Evolutionary conservation across 2,329 filamentous ascomycete genomes (phyloP).

Genomic region (Fusarium subtropicale): DNA sequence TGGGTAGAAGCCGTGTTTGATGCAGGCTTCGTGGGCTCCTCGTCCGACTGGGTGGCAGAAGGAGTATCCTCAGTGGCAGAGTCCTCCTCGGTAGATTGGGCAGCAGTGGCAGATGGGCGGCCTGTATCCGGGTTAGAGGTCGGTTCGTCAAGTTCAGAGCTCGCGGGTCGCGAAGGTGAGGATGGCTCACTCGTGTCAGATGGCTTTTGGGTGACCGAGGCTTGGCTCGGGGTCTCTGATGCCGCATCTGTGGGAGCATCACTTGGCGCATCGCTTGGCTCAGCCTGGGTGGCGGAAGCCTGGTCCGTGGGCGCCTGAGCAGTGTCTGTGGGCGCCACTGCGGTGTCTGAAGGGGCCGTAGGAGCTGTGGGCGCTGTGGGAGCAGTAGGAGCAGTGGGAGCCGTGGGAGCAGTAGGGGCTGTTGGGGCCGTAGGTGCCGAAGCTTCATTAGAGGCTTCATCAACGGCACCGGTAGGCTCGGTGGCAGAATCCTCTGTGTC

Average conservation of each 20-base stretch:
- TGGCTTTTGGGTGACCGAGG: conserved; percentile 27
- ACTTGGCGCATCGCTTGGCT: conserved; percentile 26
- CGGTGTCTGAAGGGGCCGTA: conserved; percentile 23
- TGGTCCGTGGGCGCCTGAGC: conserved; percentile 31
- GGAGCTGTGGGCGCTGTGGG: neutral
- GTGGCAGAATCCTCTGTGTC: conserved; percentile 17
- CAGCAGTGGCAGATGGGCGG: conserved; percentile 31
- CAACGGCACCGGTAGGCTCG: conserved; percentile 10
- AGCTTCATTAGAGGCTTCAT: conserved; percentile 7
- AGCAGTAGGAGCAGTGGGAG: conserved; percentile 13
- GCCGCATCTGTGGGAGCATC: conserved; percentile 16
- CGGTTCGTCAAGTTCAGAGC: conserved; percentile 37
- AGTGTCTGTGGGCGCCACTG: conserved; percentile 16
- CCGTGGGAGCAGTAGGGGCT: conserved; percentile 4
- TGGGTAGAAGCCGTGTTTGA: conserved; percentile 28
- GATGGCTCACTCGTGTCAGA: conserved; percentile 42
- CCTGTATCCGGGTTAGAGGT: conserved; percentile 44
- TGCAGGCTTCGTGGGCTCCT: conserved; percentile 29
- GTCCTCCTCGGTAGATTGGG: conserved; percentile 20
- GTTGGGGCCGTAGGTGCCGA: conserved; percentile 19
- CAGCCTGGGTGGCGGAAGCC: conserved; percentile 21
- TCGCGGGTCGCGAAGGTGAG: conserved; percentile 36
- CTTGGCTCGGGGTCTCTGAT: conserved; percentile 20
- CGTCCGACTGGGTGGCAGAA: conserved; percentile 27
- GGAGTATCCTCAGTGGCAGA: conserved; percentile 29